Evolutionary conservation across 2,329 filamentous ascomycete genomes (phyloP), one percentile per base, ranked within the genome.

Genomic region (Colletotrichum noveboracense): DNA sequence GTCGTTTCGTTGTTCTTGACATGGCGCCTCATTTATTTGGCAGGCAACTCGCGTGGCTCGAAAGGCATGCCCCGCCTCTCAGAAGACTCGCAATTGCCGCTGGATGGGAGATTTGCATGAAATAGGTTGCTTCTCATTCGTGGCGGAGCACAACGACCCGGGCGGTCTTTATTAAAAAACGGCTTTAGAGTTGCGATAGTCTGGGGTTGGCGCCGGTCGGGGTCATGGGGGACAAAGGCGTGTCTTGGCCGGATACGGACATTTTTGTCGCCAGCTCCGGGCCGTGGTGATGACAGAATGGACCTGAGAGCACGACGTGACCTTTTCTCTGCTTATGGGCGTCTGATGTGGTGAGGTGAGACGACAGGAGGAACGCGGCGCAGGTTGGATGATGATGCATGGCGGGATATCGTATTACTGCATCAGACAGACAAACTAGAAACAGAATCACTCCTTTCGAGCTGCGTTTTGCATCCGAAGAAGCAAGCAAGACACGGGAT

Each of bases 41-140:
- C n/a, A 48, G 43, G 43, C 18, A 48, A 21, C 10, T 21, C 43
- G 18, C 43, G 43, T 48, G 43, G 43, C 43, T 48, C 55, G 55
- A 26, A 18, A 18, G 21, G 21, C 24, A 28, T 58, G 55, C 21
- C 4, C 55, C 55, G n/a, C 18, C 13, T 64, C 81, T 24, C 81
- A 84, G 69, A 83, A 81, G 7, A 75, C 85, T 62, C 83, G 82
- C 36, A 48, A 80, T 85, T 70, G 77, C 82, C 21, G 79, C 85
- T 43, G 81, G 84, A 66, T 70, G 77, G 43, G 43, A 48, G 43
- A 48, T 48, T 48, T n/a, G 80, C 26, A 38, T 38, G 18, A 24
- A 61, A 32, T 24, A 32, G n/a, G 58, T 16, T 34, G 58, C 36
- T 66, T 70, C 67, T 26, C 34, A 48, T 70, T 26, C 36, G 56